Base-by-base conservation (phyloP, 2,329 filamentous ascomycete genomes). In the Pseudogymnoascus sp. region DNA sequence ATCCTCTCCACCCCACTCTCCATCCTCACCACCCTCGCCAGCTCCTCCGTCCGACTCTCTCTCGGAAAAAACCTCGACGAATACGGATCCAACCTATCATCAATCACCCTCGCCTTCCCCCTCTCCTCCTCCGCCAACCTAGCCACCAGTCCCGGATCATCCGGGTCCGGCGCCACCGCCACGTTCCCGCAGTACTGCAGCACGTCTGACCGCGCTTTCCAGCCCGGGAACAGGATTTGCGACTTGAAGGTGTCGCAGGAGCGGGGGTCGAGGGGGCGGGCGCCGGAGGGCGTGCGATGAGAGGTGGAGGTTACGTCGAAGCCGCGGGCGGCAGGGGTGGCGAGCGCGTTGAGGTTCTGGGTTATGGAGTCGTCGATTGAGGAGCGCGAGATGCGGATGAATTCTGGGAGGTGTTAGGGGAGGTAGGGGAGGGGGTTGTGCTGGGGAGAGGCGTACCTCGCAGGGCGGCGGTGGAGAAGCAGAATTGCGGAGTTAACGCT, bases 31-130 rank as follows among this genome's bases (percentile, higher is more conserved):
- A 93, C 73, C 44, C 80, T 82, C 9, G 91, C 92, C 65, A 99
- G 75, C 59, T 83, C 84, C 76, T 97, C 90, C 0, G 92, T 95
- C 67, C 92, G 82, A 13, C 90, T 82, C 76, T 97, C 92, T 61
- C 80, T 78, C 0, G 90, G 87, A 69, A 93, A 93, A 74, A 91
- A 96, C 23, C 93, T 81, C 6, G 81, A 89, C 9, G 89, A 93
- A 73, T 99, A 99, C 1, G 95, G 95, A 77, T 99, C 95, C 64
- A 97, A 75, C 63, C 95, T 81, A 77, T 97, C 95, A 73, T 97
- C 85, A 4, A 97, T 87, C 0, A 93, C 81, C 61, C 86, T 80
- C 71, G 93, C 88, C 59, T 87, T 81, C 66, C 89, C 86, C 69
- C 80, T 85, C 64, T 86, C 83, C 62, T 85, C 85, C 75, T 96